Conservation (phyloP, 139 green algal species). For the Mesotaenium endlicherianum region DNA sequence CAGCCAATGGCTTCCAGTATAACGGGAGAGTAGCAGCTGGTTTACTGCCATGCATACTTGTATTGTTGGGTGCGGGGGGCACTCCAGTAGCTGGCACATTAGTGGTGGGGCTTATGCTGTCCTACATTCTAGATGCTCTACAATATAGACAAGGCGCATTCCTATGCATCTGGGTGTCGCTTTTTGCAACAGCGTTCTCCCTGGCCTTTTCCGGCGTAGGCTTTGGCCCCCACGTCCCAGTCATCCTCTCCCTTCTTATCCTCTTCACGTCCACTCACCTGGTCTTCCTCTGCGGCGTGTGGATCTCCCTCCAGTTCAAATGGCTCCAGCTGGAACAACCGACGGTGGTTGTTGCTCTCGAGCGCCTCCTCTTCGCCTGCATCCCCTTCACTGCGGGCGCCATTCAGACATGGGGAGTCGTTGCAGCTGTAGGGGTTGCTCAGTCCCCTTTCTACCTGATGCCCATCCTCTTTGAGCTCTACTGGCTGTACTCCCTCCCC, state of each 20-base stretch:
- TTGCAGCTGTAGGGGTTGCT: conserved; percentile 45
- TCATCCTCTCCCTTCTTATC: conserved; percentile 24
- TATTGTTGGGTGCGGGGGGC: conserved; percentile 73
- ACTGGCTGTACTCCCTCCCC: conserved; percentile 71
- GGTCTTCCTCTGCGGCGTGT: conserved; percentile 64
- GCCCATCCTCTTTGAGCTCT: conserved; percentile 64
- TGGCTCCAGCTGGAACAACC: conserved; percentile 85
- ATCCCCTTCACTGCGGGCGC: conserved; percentile 65
- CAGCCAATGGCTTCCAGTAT: conserved; percentile 43
- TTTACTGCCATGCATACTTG: conserved; percentile 73
- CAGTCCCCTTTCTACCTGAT: conserved; percentile 83
- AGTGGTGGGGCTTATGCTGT: conserved; percentile 67
- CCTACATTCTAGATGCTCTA: conserved; percentile 87
- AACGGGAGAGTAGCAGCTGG: conserved; percentile 64
- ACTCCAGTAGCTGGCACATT: conserved; percentile 61
- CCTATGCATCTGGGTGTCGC: conserved; percentile 71
- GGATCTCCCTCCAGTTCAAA: conserved; percentile 86
- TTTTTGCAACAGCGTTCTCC: conserved; percentile 63
- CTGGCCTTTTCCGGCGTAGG: conserved; percentile 53
- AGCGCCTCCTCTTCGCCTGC: conserved; percentile 75
- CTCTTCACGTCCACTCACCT: conserved; percentile 10
- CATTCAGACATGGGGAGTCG: conserved; percentile 53
- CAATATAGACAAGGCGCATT: conserved; percentile 77
- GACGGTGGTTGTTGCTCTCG: conserved; percentile 75
- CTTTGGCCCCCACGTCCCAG: neutral